Evolutionary conservation across 2,329 filamentous ascomycete genomes (phyloP), one percentile per base, ranked within the genome.

Genomic region (Phialophora tarda): DNA sequence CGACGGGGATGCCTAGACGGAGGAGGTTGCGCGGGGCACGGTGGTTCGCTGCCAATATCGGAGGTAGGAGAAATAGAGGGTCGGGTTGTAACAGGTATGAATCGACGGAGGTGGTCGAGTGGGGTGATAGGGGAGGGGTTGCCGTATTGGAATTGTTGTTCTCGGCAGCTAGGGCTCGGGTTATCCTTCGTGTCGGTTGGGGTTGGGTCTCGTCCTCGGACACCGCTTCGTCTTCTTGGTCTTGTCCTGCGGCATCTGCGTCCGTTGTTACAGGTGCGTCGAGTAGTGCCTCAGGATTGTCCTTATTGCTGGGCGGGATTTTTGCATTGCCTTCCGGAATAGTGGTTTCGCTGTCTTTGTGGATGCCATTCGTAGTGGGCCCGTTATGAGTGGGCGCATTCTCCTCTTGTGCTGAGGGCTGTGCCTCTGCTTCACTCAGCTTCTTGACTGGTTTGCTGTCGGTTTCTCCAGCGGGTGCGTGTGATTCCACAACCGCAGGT

Each of bases 1-100:
- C 75, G 1, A 82, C 75, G 0, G 86, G 85, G 0, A 89, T 80
- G 2, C 85, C 86, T 63, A 71, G 87, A 6, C 62, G 64, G 83
- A 12, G 85, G 80, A 44, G n/a, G 79, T 74, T 1, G 84, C 82
- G 61, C 84, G 81, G 51, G 82, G 77, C 76, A 84, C 88, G 66
- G 86, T 80, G 8, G 85, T 85, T 70, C 88, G 79, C 14, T 82
- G 82, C 6, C 72, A 75, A 14, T 74, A 76, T 30, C 7, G 81
- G 73, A 0, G 86, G 84, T 54, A 86, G 81, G 28, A 83, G 78
- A 77, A 86, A 89, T 63, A 88, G 79, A 2, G 86, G 86, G 68
- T 89, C 71, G 41, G 67, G 47, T 54, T 69, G 81, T 55, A 85
- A 77, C 8, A 77, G 78, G 4, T 84, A 82, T 2, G 75, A 74